Evolutionary conservation across 768 basidiomycete species (phyloP), one percentile per base, ranked within the genome.

Genomic region (Lyophyllum decastes): DNA sequence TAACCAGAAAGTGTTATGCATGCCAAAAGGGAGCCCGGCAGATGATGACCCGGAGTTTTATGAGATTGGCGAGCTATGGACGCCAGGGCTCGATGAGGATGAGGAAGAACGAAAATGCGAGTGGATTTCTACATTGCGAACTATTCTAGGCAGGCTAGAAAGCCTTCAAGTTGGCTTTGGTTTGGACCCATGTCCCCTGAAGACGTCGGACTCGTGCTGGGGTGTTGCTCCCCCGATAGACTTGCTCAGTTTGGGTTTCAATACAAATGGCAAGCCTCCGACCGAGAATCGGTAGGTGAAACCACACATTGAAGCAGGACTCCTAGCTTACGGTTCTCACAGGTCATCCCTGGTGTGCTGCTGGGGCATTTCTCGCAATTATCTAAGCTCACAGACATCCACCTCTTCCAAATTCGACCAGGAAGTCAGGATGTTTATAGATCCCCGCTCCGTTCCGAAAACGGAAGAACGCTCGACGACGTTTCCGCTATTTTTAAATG

Each of bases 381-480:
- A 47, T 61, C 63, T 1, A 51, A 56, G 19, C 67, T 68, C n/a
- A 61, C 57, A 2, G 65, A 66, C 51, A 35, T 66, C 10, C 67
- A 68, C 56, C 49, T 68, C 46, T 57, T 66, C 21, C 63, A 58
- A 21, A 64, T 64, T 11, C 64, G 65, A 16, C 64, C 65, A 11
- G 56, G 51, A 8, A 63, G 51, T 1, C 52, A 55, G 24, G 26
- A 48, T 25, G 8, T 33, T 26, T 48, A 48, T 26, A 3, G 30
- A 7, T 48, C 53, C 1, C 27, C 22, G 2, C 4, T 19, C 22
- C 33, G 21, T 8, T 17, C 12, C 44, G 12, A 21, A 26, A 54
- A 54, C 22, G n/a, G 10, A 7, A 17, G 30, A 2, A 54, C 44
- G 1, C 30, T 54, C 12, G 44, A 44, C 19, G 43, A 54, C 24